Evolutionary conservation across 257 asterid species (phyloP), one percentile per base, ranked within the genome.

Genomic region (Datura wrightii): DNA sequence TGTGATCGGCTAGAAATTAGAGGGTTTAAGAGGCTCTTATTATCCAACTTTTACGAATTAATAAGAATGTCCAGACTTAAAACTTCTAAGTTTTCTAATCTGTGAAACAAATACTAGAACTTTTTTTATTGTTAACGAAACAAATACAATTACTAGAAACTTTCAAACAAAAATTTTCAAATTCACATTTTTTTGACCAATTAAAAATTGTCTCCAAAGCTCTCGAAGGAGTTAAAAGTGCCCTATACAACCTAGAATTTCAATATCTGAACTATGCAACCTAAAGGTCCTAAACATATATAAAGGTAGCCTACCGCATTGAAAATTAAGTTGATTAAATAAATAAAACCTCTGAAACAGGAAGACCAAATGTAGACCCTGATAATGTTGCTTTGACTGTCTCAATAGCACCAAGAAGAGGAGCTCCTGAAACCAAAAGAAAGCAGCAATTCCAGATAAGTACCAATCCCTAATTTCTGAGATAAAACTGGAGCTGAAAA

Each of bases 401-500:
- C 90, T 96, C 97, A 80, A 76, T 87, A 84, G 99, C 85, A 85
- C 99, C 99, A 86, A 96, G 99, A 89, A 94, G 96, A 78, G 99
- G 98, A 85, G 99, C 88, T 84, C 98, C 99, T 96, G 89, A 89
- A 88, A 85, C 67, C 85, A 88, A 81, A 84, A 53, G 84, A 85
- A 84, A 83, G 70, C 60, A 86, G 52, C 50, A 10, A 79, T 13
- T 81, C 41, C 88, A 74, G 36, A 60, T 88, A 80, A 84, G 86
- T 19, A 82, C 80, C 74, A 42, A 66, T 76, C 59, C 34, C 53
- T 89, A 53, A 82, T 48, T 54, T 58, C 13, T 50, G 50, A 78
- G 56, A 50, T 34, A 79, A 60, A 60, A 74, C 39, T 56, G 72
- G 70, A 62, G 69, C 59, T 72, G 52, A 85, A 24, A 88, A 55